Base-by-base conservation (phyloP, 2,329 filamentous ascomycete genomes). In the Didymella lethalis region DNA sequence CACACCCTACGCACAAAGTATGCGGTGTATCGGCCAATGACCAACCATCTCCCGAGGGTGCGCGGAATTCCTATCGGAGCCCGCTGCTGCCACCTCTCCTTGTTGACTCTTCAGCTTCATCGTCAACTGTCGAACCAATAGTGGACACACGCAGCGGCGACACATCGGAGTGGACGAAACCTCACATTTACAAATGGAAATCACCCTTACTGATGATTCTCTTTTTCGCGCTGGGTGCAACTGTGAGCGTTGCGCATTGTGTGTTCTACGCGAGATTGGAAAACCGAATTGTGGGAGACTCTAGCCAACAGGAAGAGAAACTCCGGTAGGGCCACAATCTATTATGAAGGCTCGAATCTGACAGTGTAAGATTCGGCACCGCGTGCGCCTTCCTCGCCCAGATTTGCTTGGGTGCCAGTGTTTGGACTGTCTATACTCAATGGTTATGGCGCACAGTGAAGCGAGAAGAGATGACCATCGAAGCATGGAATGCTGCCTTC, bases 401-500 rank as follows among this genome's bases (percentile, higher is more conserved):
- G 34, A 65, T 65, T n/a, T 55, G 41, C 32, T 48, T 62, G 5
- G 48, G 49, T 8, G 48, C 61, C 6, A 52, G 50, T 44, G 50
- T 60, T 2, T 65, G 63, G 63, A 55, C 45, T 4, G 34, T 45
- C 23, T 64, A 61, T 43, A 65, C 61, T 12, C 63, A 64, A 23
- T 64, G 63, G 63, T 50, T 65, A 10, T 65, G 63, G 63, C 46
- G 61, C 20, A 65, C 61, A 34, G 55, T 65, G 16, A 60, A 57
- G 18, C 57, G 34, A 36, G 57, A 60, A 20, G 53, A 63, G 28
- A 59, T 63, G 61, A 62, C 48, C 7, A 58, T 65, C 3, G 46
- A 34, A 16, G 54, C 45, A 25, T 40, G 54, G 20, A 65, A 65
- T 20, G 32, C 32, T 16, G 32, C 32, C 12, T 34, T 34, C 14